Evolutionary conservation across 2,329 filamentous ascomycete species (phyloP).

Genomic region (Cordyceps militaris): DNA sequence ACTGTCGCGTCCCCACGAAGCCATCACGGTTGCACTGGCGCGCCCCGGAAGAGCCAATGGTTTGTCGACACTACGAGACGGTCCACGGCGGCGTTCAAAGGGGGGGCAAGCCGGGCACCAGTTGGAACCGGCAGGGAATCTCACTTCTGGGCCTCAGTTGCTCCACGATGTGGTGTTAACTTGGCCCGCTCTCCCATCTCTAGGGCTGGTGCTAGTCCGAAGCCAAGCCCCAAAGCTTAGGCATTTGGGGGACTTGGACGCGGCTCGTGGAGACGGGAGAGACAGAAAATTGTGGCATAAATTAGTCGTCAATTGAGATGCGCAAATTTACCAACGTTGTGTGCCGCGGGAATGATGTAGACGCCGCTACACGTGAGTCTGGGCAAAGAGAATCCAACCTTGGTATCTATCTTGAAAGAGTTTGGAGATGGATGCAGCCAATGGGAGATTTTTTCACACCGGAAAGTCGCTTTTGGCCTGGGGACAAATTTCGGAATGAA

Average conservation of each 20-base stretch:
- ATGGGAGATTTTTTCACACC: background rate
- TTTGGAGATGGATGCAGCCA: background rate
- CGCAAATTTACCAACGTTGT: too few relatives aligned
- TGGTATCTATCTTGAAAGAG: too few relatives aligned
- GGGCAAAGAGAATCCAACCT: background rate
- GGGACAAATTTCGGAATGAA: background rate
- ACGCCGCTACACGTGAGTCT: too few relatives aligned
- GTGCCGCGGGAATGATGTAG: background rate
- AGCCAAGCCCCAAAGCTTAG: too few relatives aligned
- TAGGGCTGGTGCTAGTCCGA: background rate
- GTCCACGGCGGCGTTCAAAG: background rate
- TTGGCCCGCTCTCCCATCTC: background rate
- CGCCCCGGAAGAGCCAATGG: background rate
- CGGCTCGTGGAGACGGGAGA: background rate
- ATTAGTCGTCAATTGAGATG: too few relatives aligned
- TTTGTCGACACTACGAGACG: background rate
- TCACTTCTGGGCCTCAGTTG: background rate
- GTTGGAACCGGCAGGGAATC: background rate
- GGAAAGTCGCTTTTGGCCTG: background rate
- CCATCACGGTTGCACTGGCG: background rate
- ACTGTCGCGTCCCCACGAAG: background rate
- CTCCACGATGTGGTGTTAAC: background rate
- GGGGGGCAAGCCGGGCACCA: too few relatives aligned
- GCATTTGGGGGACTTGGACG: too few relatives aligned
- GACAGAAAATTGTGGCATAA: background rate